A percentile compares a stretch with the other conserved stretches of the same genome.
Evolutionary conservation across 148 eudicot species (phyloP).

Genomic region (Pouteria glomerata): DNA sequence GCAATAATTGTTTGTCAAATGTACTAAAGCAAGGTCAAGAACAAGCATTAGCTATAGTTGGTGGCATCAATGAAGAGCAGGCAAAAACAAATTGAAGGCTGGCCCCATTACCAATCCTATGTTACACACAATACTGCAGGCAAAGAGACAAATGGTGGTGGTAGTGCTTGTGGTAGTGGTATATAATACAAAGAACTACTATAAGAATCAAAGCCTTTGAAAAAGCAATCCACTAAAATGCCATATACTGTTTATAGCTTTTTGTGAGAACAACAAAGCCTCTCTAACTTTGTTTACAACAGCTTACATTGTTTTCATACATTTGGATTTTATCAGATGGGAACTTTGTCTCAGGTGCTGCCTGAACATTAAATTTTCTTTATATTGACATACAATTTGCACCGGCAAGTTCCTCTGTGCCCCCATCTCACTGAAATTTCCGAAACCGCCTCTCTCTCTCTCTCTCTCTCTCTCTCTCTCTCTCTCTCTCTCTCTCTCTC

Average conservation of each 20-base stretch:
- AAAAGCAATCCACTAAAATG: constrained; percentile 34
- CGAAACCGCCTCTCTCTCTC: too few relatives aligned
- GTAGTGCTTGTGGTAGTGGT: constrained; percentile 56
- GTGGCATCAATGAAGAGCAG: constrained; percentile 4
- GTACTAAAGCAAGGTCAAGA: constrained; percentile 9
- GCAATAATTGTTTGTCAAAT: too few relatives aligned
- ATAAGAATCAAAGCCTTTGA: constrained; percentile 32
- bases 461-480: too few relatives aligned
- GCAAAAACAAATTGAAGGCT: background rate
- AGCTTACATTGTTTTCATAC: background rate
- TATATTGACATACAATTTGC: constrained; percentile 8
- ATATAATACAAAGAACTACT: constrained; percentile 38
- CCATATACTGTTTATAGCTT: too few relatives aligned
- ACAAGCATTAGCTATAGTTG: background rate
- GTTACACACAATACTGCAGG: constrained; percentile 15
- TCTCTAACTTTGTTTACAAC: constrained; percentile 17
- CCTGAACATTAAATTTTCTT: background rate
- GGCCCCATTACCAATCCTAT: constrained; percentile 20
- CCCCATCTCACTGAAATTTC: too few relatives aligned
- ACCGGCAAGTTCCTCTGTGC: background rate
- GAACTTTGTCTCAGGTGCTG: constrained; percentile 19
- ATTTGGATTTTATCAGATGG: constrained; percentile 9
- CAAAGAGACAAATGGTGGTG: constrained; percentile 56
- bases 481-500: too few relatives aligned
- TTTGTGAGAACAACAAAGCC: too few relatives aligned